Conservation (phyloP, 331 rosid genomes). For the Quercus lobata region DNA sequence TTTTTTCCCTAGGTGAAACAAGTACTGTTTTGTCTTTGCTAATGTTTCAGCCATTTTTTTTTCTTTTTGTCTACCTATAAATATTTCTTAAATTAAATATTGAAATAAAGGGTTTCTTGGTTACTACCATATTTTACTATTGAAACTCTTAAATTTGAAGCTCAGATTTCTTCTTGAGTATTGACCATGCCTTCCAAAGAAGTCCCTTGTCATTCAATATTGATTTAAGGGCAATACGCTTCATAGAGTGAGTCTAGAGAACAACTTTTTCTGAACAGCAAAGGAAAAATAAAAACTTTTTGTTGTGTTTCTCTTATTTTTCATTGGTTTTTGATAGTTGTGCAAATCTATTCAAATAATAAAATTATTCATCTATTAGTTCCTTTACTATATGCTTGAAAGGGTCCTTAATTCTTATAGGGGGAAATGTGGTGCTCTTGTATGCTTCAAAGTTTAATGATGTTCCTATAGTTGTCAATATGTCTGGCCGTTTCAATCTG, state of each 20-base stretch:
- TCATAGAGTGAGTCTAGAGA: background rate
- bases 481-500: constrained; percentile 88
- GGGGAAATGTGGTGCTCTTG: constrained; percentile 80
- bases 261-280: background rate
- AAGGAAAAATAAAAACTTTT: background rate
- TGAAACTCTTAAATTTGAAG: background rate
- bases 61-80: background rate
- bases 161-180: background rate
- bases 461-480: constrained; percentile 55
- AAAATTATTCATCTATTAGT: background rate
- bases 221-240: background rate
- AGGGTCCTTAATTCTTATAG: constrained; percentile 38
- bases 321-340: background rate
- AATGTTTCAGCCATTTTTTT: background rate
- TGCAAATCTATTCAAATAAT: background rate
- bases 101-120: background rate
- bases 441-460: constrained; percentile 78
- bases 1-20: background rate
- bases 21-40: background rate
- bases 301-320: background rate
- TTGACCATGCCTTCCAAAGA: background rate
- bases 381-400: background rate
- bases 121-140: background rate
- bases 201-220: background rate
- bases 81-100: background rate